phyloP scores from a whole-genome alignment of 768 basidiomycete genomes.

The Mycena galopus region DNA sequence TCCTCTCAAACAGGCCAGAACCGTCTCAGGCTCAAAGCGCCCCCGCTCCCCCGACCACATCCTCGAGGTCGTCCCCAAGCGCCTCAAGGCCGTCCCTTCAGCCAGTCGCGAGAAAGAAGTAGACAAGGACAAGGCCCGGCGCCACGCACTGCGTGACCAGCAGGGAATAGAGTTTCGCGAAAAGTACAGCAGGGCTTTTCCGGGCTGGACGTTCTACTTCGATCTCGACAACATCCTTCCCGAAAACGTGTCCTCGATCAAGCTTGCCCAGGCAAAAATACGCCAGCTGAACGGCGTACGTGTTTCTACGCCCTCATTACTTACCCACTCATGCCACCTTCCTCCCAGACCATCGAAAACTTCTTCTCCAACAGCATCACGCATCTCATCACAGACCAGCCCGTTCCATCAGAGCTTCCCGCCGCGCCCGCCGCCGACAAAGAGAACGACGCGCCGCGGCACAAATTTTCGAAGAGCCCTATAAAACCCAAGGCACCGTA shows the following conservation, averaged over 20 bases:
- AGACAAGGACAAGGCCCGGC: slow-evolving; percentile 62
- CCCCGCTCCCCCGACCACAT: slow-evolving; percentile 64
- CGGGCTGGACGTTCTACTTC: slow-evolving; percentile 87
- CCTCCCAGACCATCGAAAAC: slow-evolving; percentile 78
- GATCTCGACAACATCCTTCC: slow-evolving; percentile 69
- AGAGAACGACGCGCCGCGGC: slow-evolving; percentile 65
- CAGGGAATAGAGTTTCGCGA: slow-evolving; percentile 79
- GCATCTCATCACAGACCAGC: slow-evolving; percentile 84
- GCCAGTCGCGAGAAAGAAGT: slow-evolving; percentile 46
- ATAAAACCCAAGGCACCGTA: slow-evolving; percentile 73
- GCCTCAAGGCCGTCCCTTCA: slow-evolving; percentile 53
- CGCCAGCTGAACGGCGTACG: slow-evolving; percentile 83
- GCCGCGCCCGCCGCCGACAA: slow-evolving; percentile 63
- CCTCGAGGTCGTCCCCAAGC: slow-evolving; percentile 57
- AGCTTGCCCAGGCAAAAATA: slow-evolving; percentile 68
- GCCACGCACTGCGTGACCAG: slow-evolving; percentile 64
- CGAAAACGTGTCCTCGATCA: slow-evolving; percentile 49
- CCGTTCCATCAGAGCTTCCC: slow-evolving; percentile 47
- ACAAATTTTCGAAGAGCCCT: slow-evolving; percentile 71
- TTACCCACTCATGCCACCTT: slow-evolving; percentile 10
- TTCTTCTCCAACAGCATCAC: slow-evolving; percentile 92
- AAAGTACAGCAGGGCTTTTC: slow-evolving; percentile 91
- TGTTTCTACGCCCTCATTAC: slow-evolving; percentile 35
- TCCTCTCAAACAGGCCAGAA: slow-evolving; percentile 48
- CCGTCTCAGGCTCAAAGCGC: slow-evolving; percentile 55